These are phyloP conservation scores for Aspergillus jensenii DNA, from an alignment of 2,329 filamentous ascomycete species.

Conservation along the genomic window DNA sequence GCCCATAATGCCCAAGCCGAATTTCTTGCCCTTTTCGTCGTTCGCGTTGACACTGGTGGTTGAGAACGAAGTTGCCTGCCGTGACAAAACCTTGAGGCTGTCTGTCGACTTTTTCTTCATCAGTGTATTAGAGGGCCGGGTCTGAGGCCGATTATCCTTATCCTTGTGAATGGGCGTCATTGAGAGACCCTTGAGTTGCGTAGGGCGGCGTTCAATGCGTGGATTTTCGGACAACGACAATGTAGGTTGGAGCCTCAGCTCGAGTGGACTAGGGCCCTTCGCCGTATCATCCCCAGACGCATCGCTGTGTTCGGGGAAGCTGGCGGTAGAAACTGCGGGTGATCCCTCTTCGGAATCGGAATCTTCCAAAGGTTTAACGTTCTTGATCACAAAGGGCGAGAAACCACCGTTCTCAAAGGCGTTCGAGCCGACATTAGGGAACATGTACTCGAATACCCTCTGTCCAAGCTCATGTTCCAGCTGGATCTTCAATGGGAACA, in stretches of 20 bases:
- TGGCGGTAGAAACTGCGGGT: constrained; percentile 28
- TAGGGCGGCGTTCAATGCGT: constrained; percentile 28
- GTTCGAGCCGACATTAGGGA: constrained; percentile 72
- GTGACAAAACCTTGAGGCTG: constrained; percentile 38
- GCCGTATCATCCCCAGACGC: constrained; percentile 47
- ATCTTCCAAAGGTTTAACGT: constrained; percentile 51
- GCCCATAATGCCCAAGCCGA: constrained; percentile 44
- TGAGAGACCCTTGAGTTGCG: constrained; percentile 31
- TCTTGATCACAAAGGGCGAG: constrained; percentile 53
- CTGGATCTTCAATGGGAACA: constrained; percentile 92
- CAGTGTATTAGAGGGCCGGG: constrained; percentile 30
- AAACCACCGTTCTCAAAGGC: constrained; percentile 51
- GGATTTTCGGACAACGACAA: constrained; percentile 56
- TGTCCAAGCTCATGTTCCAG: constrained; percentile 90
- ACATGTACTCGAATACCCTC: constrained; percentile 94
- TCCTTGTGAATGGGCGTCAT: constrained; percentile 37
- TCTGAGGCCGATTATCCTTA: constrained; percentile 23
- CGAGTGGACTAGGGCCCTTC: constrained; percentile 71
- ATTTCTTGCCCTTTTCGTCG: constrained; percentile 51
- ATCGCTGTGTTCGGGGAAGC: constrained; percentile 41
- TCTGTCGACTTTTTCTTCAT: constrained; percentile 44
- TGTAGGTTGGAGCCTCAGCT: constrained; percentile 80
- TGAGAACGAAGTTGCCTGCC: constrained; percentile 34
- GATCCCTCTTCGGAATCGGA: constrained; percentile 46
- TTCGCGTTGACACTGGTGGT: constrained; percentile 19